These are phyloP conservation scores for Udeniomyces megalosporus DNA, from an alignment of 768 basidiomycete species.

Conservation along the genomic window DNA sequence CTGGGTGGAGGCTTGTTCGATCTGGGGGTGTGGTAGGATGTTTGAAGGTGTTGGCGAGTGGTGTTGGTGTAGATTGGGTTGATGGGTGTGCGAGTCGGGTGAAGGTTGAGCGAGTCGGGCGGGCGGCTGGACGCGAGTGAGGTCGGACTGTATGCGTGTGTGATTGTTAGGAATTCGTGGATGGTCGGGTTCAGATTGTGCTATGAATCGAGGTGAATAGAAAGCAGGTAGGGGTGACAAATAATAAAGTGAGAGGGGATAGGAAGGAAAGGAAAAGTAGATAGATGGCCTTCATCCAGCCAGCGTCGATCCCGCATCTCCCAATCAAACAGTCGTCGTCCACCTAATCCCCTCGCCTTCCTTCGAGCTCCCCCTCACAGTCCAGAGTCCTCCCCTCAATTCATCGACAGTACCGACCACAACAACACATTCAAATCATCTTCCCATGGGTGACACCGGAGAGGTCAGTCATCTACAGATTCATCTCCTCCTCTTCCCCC, in stretches of 20 bases:
- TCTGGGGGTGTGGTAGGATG: no score
- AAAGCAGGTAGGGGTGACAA: constrained; percentile 25
- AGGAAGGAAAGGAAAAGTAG: constrained; percentile 30
- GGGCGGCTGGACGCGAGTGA: no score
- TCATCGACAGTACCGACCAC: not conserved
- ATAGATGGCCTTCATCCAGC: constrained; percentile 15
- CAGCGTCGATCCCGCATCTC: not conserved
- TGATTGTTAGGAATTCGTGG: no score
- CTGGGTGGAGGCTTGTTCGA: no score
- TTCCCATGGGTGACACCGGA: constrained; percentile 17
- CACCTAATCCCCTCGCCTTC: not conserved
- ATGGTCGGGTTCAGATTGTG: no score
- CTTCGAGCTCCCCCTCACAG: not conserved
- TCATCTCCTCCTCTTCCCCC: not conserved
- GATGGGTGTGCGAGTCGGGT: no score
- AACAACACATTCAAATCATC: not conserved
- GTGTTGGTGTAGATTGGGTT: no score
- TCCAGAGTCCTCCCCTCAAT: not conserved
- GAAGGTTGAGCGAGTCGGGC: no score
- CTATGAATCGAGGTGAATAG: constrained; percentile 21
- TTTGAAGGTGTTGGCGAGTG: no score
- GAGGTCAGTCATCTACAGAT: constrained; percentile 5
- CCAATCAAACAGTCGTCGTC: not conserved
- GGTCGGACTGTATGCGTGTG: no score
- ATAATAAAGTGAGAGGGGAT: constrained; percentile 25